Evolutionary conservation across 768 basidiomycete genomes (phyloP).

Genomic region (Hygrophoropsis aurantiaca): DNA sequence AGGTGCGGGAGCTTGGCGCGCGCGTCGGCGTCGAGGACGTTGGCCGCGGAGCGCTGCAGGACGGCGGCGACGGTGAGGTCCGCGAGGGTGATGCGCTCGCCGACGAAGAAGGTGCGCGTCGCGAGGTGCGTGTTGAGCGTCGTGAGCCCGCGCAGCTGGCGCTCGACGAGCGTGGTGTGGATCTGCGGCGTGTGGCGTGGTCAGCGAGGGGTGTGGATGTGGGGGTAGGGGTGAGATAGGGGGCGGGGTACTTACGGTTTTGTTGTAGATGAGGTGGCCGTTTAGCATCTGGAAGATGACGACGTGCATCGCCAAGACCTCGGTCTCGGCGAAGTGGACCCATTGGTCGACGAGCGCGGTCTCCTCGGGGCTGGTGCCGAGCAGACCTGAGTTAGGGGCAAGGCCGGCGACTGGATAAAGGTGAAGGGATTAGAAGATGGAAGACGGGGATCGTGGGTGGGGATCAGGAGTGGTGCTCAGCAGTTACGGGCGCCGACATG

Average conservation of each 20-base stretch:
- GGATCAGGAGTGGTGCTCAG: constrained; percentile 15
- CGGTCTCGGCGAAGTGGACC: constrained; percentile 70
- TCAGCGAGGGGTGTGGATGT: background rate
- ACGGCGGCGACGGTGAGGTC: constrained; percentile 71
- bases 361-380: constrained; percentile 65
- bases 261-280: constrained; percentile 72
- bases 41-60: constrained; percentile 51
- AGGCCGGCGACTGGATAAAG: constrained; percentile 63
- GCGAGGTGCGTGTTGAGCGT: constrained; percentile 75
- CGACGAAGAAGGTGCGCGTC: constrained; percentile 85
- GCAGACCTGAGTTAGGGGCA: constrained; percentile 75
- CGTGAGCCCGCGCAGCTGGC: constrained; percentile 54
- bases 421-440: constrained; percentile 10
- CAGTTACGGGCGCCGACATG: constrained; percentile 47
- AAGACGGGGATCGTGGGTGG: no score
- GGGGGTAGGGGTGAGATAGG: background rate
- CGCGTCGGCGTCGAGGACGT: constrained; percentile 62
- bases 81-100: constrained; percentile 92
- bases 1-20: constrained; percentile 74
- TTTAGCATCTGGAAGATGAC: constrained; percentile 43
- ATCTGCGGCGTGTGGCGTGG: constrained; percentile 49
- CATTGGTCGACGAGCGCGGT: constrained; percentile 84
- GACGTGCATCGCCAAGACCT: constrained; percentile 45
- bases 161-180: constrained; percentile 55
- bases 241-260: constrained; percentile 56